Evolutionary conservation across 2,329 filamentous ascomycete species (phyloP).

Genomic region (Colletotrichum magnum): DNA sequence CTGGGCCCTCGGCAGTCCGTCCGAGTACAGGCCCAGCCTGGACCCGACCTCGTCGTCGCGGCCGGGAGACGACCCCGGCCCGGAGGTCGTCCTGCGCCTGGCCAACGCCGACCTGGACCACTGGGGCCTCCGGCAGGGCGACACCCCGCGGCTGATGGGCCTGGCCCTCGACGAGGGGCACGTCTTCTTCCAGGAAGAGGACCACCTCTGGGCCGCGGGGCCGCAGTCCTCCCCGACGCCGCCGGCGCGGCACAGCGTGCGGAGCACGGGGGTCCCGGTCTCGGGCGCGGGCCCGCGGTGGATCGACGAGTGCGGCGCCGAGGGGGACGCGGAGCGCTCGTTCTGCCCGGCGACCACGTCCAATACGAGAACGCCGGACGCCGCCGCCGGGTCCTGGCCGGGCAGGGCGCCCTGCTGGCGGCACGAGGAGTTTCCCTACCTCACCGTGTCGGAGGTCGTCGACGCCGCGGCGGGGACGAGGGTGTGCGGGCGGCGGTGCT

Average conservation of each 20-base stretch:
- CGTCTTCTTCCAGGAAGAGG: constrained; percentile 71
- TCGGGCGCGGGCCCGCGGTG: constrained; percentile 63
- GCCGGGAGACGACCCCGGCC: constrained; percentile 40
- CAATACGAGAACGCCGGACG: not conserved
- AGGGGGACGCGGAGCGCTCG: constrained; percentile 57
- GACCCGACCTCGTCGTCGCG: constrained; percentile 52
- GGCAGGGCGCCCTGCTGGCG: constrained; percentile 65
- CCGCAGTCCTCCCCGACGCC: constrained; percentile 57
- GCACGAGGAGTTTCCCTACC: constrained; percentile 66
- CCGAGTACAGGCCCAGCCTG: constrained; percentile 63
- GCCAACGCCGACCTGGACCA: constrained; percentile 65
- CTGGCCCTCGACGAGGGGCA: constrained; percentile 64
- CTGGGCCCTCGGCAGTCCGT: constrained; percentile 70
- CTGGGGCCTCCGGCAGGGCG: constrained; percentile 67
- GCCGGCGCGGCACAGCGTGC: constrained; percentile 61
- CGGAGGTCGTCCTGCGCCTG: constrained; percentile 60
- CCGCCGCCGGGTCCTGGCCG: constrained; percentile 40
- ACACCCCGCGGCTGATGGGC: constrained; percentile 63
- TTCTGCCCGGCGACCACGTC: constrained; percentile 49
- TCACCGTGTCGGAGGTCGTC: constrained; percentile 61
- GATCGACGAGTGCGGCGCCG: constrained; percentile 61
- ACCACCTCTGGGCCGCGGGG: constrained; percentile 64
- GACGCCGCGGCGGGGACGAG: constrained; percentile 61
- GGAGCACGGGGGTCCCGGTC: constrained; percentile 69
- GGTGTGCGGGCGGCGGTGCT: constrained; percentile 61